These are phyloP conservation scores for Kregervanrija pseudodelftensis DNA, from an alignment of 805 yeast genomes.

Conservation along the genomic window DNA sequence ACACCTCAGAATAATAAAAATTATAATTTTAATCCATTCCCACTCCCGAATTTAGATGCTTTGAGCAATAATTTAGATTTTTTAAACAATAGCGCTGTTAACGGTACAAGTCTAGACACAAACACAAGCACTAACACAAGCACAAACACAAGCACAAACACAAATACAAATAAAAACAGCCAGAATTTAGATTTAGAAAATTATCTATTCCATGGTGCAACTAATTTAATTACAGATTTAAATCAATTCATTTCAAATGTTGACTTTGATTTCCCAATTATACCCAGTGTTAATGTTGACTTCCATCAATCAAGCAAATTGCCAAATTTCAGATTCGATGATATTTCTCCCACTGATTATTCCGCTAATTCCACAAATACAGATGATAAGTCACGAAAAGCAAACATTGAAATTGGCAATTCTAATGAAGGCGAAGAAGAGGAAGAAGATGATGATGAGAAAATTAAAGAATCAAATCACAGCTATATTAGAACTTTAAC, in stretches of 20 bases:
- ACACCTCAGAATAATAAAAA: too few relatives aligned
- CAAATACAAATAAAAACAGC: neutral
- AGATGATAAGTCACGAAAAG: neutral
- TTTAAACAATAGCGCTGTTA: too few relatives aligned
- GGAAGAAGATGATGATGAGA: neutral
- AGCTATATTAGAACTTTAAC: slow-evolving; percentile 20
- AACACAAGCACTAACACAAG: too few relatives aligned
- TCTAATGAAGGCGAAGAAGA: too few relatives aligned
- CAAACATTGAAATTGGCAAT: neutral
- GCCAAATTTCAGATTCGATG: slow-evolving; percentile 8
- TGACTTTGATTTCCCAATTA: slow-evolving; percentile 16
- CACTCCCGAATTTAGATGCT: too few relatives aligned
- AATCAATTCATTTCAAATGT: slow-evolving; percentile 28
- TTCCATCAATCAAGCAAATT: neutral
- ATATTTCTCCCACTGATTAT: slow-evolving; percentile 20
- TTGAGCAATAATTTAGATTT: too few relatives aligned
- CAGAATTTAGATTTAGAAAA: slow-evolving; percentile 23
- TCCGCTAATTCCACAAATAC: slow-evolving; percentile 12
- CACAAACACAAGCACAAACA: too few relatives aligned
- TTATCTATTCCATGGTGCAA: slow-evolving; percentile 28
- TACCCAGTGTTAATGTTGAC: neutral
- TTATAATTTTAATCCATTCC: too few relatives aligned
- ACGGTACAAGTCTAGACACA: too few relatives aligned
- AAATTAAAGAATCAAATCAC: slow-evolving; percentile 11
- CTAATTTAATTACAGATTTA: slow-evolving; percentile 29